Base-by-base conservation (phyloP, 495 filamentous ascomycete species). In the Neurospora sp. region DNA sequence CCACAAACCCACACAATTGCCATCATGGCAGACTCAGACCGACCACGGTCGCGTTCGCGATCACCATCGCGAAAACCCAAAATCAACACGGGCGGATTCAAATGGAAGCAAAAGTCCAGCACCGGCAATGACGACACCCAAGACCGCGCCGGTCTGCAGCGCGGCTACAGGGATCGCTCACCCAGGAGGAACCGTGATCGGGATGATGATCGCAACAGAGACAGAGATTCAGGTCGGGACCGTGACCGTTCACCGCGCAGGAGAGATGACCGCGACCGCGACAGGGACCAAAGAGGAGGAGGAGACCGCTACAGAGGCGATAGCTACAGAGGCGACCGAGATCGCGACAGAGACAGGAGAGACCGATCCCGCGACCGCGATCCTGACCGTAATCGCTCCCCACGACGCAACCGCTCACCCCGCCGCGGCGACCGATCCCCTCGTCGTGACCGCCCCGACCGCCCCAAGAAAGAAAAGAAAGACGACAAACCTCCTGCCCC, bases 81-180 rank as follows among this genome's bases (percentile, higher is more conserved):
- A 74, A 81, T 78, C 70, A 72, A 74, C 54, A 83, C 86, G 12
- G 86, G 87, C 41, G 89, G 90, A 0, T 91, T 91, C 80, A 86
- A 84, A 70, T 92, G 90, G 89, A 92, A 92, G 77, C 88, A 90
- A 42, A 91, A 90, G 79, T 83, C 86, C 72, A 84, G 83, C 38
- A 82, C 85, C 74, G 83, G 86, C 42, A 78, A 87, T 70, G 82
- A 85, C 77, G 84, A 86, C 74, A 79, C 83, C 60, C 77, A 87
- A 76, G 85, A 88, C 72, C 74, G 79, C 70, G 76, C 80, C 41
- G 78, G 82, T 60, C 81, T 83, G 5, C 79, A 83, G 66, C 85
- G 89, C 73, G 88, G 90, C 69, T 91, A 91, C 73, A 83, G 88
- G 72, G 81, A 83, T 49, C 83, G 82, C 35, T 84, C 83, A 2